Conservation (phyloP, 1,139 yeast species). For the Debaryomyces sp. region DNA sequence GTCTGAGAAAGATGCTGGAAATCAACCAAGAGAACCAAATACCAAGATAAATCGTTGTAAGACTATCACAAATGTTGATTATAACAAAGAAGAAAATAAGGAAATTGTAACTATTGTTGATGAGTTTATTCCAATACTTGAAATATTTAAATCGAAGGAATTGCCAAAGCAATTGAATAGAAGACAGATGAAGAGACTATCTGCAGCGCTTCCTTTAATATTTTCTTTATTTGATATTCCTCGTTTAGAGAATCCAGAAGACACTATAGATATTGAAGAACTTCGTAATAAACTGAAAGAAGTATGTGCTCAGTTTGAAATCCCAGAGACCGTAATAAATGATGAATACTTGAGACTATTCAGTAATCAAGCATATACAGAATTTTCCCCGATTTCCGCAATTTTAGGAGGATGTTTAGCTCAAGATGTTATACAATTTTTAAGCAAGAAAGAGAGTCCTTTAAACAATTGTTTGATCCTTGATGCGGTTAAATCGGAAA, state of each 20-base stretch:
- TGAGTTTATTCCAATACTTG: constrained; percentile 40
- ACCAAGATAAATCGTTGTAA: constrained; percentile 55
- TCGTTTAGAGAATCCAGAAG: constrained; percentile 30
- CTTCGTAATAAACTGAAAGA: constrained; percentile 28
- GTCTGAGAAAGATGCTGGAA: constrained; percentile 47
- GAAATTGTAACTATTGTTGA: constrained; percentile 65
- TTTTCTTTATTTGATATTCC: constrained; percentile 54
- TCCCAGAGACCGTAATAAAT: constrained; percentile 41
- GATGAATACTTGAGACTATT: constrained; percentile 43
- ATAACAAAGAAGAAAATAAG: constrained; percentile 28
- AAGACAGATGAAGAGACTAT: constrained; percentile 60
- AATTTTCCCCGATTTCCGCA: constrained; percentile 85
- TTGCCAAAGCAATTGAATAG: constrained; percentile 48
- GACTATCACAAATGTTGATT: constrained; percentile 51
- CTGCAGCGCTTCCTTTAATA: constrained; percentile 64
- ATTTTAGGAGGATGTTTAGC: constrained; percentile 88
- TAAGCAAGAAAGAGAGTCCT: constrained; percentile 79
- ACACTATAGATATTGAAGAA: constrained; percentile 30
- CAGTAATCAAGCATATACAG: constrained; percentile 59
- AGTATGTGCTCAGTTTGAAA: constrained; percentile 32
- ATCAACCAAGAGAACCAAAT: constrained; percentile 45
- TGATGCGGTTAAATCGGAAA: constrained; percentile 70
- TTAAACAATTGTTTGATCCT: constrained; percentile 77
- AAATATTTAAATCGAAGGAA: constrained; percentile 38
- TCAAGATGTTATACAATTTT: constrained; percentile 85